Evolutionary conservation across 2,329 filamentous ascomycete species (phyloP), one percentile per base, ranked within the genome.

Genomic region (Madurella mycetomatis): DNA sequence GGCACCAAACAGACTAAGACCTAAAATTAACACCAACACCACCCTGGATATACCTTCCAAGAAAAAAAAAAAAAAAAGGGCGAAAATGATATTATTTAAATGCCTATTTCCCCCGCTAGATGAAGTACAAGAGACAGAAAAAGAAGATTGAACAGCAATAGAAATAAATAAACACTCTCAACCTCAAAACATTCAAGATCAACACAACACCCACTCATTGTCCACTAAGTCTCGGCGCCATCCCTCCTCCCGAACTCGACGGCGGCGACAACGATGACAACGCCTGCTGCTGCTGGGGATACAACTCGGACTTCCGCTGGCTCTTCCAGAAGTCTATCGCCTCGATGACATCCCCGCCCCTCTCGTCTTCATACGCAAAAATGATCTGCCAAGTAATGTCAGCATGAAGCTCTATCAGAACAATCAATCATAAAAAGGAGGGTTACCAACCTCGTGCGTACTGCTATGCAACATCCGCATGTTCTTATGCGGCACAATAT

Each of bases 391-490:
- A n/a, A 17, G 9, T 16, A 43, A 44, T 39, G 37, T 25, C 25
- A 47, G 9, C 17, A 43, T 34, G 34, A 46, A 9, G 41, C 39
- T 44, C 8, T 42, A 39, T 37, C 16, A n/a, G 47, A 19, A 34
- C 11, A 32, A 16, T 17, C 16, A 49, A 49, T n/a, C 32, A 17
- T 2, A 16, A 18, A 19, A 16, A 12, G 15, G 11, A 32, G 19
- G 5, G 4, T 39, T 51, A 70, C 82, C 74, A 76, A 96, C 94
- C 86, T 99, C 94, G 76, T 95, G 85, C 55, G 92, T 96, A 66
- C 90, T 96, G 70, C 91, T 92, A 74, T 99, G 94, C 63, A 99
- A 79, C 91, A 97, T 96, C 66, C 94, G 85, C 66, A 96, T 95
- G 67, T 95, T 96, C 80, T 90, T 95, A 67, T 92, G 91, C 54